phyloP scores from a whole-genome alignment of 1,284 basidiomycete species.

The Polyporus tsugae region DNA sequence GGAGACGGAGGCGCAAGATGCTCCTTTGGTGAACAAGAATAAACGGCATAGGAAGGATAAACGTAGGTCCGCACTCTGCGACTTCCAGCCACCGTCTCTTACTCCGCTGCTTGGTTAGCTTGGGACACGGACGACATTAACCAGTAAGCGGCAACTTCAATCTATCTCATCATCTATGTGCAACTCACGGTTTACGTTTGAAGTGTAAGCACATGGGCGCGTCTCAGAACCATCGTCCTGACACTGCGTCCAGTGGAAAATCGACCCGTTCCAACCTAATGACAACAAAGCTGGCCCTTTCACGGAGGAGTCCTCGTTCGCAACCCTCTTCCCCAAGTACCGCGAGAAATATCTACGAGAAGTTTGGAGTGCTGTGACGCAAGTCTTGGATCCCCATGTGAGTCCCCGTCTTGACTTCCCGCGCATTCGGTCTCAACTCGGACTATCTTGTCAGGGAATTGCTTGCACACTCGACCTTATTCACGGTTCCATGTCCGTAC shows the following conservation, averaged over 20 bases:
- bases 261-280: slow-evolving; percentile 77
- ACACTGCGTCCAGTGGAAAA: slow-evolving; percentile 75
- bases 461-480: slow-evolving; percentile 95
- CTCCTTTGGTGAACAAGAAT: slow-evolving; percentile 75
- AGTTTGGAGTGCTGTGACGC: slow-evolving; percentile 94
- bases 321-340: slow-evolving; percentile 98
- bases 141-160: slow-evolving; percentile 71
- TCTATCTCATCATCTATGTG: not conserved
- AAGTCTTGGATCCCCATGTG: slow-evolving; percentile 85
- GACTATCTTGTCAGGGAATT: slow-evolving; percentile 67
- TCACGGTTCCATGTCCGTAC: slow-evolving; percentile 97
- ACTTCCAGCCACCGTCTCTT: not conserved
- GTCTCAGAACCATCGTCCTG: slow-evolving; percentile 19
- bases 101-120: slow-evolving; percentile 55
- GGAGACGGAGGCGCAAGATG: slow-evolving; percentile 50
- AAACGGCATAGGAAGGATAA: slow-evolving; percentile 92
- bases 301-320: slow-evolving; percentile 96
- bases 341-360: slow-evolving; percentile 96
- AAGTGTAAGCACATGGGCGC: slow-evolving; percentile 32
- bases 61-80: slow-evolving; percentile 59
- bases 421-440: not conserved
- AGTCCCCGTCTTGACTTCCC: slow-evolving; percentile 30
- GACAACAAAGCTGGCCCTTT: slow-evolving; percentile 89
- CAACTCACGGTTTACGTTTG: slow-evolving; percentile 27
- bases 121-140: slow-evolving; percentile 99